Base-by-base conservation (phyloP, 1,284 basidiomycete genomes). In the Moesziomyces sp. region DNA sequence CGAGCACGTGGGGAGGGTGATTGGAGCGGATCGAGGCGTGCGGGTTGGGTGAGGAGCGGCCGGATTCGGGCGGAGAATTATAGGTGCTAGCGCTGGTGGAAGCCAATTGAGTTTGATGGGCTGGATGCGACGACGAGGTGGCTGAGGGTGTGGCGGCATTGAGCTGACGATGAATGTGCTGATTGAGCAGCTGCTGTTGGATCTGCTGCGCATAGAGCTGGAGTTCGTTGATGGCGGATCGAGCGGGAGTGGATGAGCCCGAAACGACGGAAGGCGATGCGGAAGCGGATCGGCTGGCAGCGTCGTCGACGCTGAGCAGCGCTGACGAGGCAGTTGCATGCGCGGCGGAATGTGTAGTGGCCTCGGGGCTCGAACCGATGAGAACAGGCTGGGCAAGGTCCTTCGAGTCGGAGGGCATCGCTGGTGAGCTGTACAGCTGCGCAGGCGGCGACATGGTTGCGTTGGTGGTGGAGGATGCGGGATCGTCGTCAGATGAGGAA, bases 1-100 rank as follows among this genome's bases (percentile, higher is more conserved):
- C 81, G 42, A 74, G 77, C 30, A 82, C 77, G n/a, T 67, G 63
- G 0, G 67, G 67, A 6, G 63, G 50, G 40, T 49, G 55, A 2
- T 54, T 51, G 8, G 67, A 71, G 19, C 64, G 66, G 3, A 44
- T 42, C 6, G 67, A 67, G 35, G 48, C 56, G 23, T 45, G n/a
- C 0, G 28, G 52, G 26, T 66, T 63, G n/a, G 67, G 72, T 8
- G 72, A 67, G 19, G 73, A 64, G 5, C 63, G 59, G 13, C 63
- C 67, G 2, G 73, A 75, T 18, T 64, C 59, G 13, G 68, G 59
- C n/a, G 73, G 73, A 19, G 73, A 71, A 16, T 51, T 74, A 52
- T 52, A 57, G 14, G 59, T 23, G 50, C 66, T 69, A 10, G 46
- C 53, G 24, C 11, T 65, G 23, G 61, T 48, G 24, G 72, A 69